Percentiles rank a stretch among this genome's conserved stretches.
Conservation (phyloP, 768 basidiomycete species). For the Xerocomellus chrysenteron region DNA sequence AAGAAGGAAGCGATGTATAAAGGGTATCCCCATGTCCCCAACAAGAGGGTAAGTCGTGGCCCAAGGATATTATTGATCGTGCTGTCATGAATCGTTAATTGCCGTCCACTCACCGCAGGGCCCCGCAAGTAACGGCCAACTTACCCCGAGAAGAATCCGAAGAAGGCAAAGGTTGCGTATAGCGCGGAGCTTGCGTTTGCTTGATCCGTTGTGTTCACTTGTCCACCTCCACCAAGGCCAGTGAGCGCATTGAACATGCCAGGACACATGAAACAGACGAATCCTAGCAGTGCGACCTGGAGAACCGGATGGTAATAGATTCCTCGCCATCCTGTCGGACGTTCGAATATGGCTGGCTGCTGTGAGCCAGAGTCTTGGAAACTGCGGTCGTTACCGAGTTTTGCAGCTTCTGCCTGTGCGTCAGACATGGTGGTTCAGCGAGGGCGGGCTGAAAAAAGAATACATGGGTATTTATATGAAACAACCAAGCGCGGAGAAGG, state of each 20-base stretch:
- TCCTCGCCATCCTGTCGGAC: conserved; percentile 51
- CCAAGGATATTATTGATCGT: conserved; percentile 75
- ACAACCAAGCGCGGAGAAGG: neutral
- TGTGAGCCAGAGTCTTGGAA: conserved; percentile 22
- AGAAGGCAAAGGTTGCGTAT: conserved; percentile 61
- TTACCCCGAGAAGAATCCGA: conserved; percentile 71
- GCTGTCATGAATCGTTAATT: conserved; percentile 33
- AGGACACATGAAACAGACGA: conserved; percentile 58
- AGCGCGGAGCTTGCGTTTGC: conserved; percentile 69
- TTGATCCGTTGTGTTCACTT: conserved; percentile 58
- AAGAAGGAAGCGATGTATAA: conserved; percentile 48
- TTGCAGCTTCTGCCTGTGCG: conserved; percentile 15
- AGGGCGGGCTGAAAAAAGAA: neutral
- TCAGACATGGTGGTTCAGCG: conserved; percentile 20
- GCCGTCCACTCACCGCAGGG: neutral
- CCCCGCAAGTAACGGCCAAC: conserved; percentile 8
- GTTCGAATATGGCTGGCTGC: conserved; percentile 37
- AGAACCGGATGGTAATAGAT: conserved; percentile 52
- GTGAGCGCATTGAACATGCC: conserved; percentile 81
- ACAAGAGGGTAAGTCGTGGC: conserved; percentile 45
- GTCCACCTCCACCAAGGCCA: conserved; percentile 80
- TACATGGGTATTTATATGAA: conserved; percentile 1
- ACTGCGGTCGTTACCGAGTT: conserved; percentile 13
- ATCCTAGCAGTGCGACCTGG: conserved; percentile 55
- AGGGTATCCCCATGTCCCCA: conserved; percentile 54